Percentiles rank a stretch among this genome's conserved stretches.
phyloP scores from a whole-genome alignment of 2,329 filamentous ascomycete genomes.

The Talaromyces sp. region DNA sequence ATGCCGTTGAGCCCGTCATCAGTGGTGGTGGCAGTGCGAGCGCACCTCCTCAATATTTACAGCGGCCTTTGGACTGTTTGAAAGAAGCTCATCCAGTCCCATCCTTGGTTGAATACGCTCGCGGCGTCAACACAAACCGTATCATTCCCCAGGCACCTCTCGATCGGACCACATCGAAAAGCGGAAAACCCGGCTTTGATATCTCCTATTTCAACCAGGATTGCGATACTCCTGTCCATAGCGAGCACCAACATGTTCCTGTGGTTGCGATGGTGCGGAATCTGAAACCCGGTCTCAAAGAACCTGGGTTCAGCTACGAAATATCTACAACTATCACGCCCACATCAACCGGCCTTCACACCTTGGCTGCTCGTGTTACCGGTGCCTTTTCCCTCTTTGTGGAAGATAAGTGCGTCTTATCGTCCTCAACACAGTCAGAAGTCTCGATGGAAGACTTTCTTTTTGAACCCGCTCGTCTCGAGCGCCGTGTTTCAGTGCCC shows the following conservation, averaged over 20 bases:
- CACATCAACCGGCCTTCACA: neutral
- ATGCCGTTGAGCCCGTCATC: conserved; percentile 11
- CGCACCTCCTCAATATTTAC: conserved; percentile 19
- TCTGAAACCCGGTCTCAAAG: conserved; percentile 15
- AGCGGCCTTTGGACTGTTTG: conserved; percentile 16
- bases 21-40: conserved; percentile 18
- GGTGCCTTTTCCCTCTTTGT: neutral
- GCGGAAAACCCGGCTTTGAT: neutral
- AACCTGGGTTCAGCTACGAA: conserved; percentile 13
- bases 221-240: neutral
- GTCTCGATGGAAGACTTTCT: conserved; percentile 23
- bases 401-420: neutral
- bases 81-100: conserved; percentile 15
- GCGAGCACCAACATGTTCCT: conserved; percentile 10
- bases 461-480: conserved; percentile 20
- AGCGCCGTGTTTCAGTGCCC: conserved; percentile 11
- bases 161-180: neutral
- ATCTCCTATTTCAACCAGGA: neutral
- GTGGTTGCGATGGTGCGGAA: conserved; percentile 16
- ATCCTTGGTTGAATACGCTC: conserved; percentile 7
- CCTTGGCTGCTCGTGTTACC: neutral
- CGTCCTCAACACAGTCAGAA: neutral
- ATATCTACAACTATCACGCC: conserved; percentile 3
- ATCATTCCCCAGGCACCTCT: conserved; percentile 8
- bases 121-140: conserved; percentile 16